Evolutionary conservation across 768 basidiomycete genomes (phyloP).

Genomic region (Lactarius quietus): DNA sequence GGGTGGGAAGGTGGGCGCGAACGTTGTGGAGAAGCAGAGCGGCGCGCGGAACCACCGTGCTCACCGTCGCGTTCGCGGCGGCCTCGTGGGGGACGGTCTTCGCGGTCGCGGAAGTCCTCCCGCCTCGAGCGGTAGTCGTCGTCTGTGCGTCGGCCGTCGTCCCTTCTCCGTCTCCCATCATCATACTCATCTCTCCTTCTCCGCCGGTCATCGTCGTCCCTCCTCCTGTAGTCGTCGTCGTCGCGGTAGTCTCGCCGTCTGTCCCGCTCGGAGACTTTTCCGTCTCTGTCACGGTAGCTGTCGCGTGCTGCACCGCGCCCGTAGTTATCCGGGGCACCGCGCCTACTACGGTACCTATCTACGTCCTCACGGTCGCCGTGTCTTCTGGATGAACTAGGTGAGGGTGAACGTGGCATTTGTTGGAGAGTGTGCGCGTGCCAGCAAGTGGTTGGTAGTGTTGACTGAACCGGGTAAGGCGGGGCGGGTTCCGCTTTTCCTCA

Average conservation of each 20-base stretch:
- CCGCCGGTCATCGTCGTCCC: conserved; percentile 19
- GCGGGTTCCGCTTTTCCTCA: background rate
- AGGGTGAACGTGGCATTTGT: conserved; percentile 26
- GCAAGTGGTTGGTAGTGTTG: background rate
- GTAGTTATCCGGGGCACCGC: background rate
- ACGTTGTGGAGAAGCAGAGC: conserved; percentile 60
- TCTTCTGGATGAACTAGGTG: conserved; percentile 14
- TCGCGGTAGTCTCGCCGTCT: conserved; percentile 2
- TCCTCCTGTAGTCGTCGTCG: background rate
- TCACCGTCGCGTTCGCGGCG: conserved; percentile 39
- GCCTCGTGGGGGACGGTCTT: conserved; percentile 35
- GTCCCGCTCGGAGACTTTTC: conserved; percentile 8
- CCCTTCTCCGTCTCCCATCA: conserved; percentile 26
- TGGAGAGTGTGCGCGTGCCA: conserved; percentile 6
- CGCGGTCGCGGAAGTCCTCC: conserved; percentile 41
- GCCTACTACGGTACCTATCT: conserved; percentile 8
- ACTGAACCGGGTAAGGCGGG: background rate
- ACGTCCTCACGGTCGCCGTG: conserved; percentile 8
- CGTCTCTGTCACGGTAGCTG: background rate
- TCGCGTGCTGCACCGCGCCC: conserved; percentile 10
- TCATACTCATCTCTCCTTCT: conserved; percentile 18
- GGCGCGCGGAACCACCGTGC: conserved; percentile 37
- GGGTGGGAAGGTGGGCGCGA: conserved; percentile 27
- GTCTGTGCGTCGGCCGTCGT: conserved; percentile 34
- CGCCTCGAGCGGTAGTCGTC: conserved; percentile 43